Conservation (phyloP, 1,284 basidiomycete genomes). For the Pyrrhoderma noxium region DNA sequence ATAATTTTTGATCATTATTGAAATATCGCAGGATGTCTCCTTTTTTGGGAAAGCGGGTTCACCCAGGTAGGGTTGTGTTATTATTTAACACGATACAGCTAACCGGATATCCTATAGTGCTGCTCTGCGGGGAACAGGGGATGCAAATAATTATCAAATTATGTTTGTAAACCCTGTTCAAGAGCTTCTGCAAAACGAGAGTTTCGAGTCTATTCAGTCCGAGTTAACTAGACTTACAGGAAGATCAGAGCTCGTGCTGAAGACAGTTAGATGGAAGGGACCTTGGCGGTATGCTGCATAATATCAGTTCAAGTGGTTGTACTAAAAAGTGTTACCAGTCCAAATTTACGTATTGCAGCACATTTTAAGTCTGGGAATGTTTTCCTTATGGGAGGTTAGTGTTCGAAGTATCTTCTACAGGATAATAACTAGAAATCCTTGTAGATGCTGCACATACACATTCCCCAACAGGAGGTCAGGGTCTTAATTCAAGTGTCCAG, state of each 20-base stretch:
- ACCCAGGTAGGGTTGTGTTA: neutral
- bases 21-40: neutral
- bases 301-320: too few relatives aligned
- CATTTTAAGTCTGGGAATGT: conserved; percentile 29
- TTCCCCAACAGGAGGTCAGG: conserved; percentile 40
- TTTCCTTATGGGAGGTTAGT: conserved; percentile 32
- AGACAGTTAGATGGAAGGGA: neutral
- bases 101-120: neutral
- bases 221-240: neutral
- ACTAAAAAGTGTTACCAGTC: conserved; percentile 21
- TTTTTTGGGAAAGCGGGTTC: neutral
- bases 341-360: conserved; percentile 33
- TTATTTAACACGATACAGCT: neutral
- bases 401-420: neutral
- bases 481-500: conserved; percentile 34
- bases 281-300: too few relatives aligned
- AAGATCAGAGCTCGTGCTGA: neutral
- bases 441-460: conserved; percentile 38
- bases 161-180: neutral
- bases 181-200: neutral
- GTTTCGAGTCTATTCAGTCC: neutral
- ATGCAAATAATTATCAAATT: too few relatives aligned
- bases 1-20: neutral
- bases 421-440: neutral
- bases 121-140: too few relatives aligned